Percentiles rank a stretch among this genome's conserved stretches.
Evolutionary conservation across 2,329 filamentous ascomycete species (phyloP).

Genomic region (Microcera coccophila): DNA sequence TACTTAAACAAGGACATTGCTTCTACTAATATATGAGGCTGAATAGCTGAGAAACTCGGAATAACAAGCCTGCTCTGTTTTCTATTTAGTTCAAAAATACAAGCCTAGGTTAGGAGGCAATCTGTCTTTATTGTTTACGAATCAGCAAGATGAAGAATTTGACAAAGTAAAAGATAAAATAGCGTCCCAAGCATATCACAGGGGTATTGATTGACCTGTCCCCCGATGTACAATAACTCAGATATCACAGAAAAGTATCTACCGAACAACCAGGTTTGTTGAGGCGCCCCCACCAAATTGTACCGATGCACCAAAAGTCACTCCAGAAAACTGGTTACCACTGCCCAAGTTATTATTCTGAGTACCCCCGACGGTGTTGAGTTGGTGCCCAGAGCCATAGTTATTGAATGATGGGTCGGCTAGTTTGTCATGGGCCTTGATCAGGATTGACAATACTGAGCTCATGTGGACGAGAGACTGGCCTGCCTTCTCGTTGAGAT

Average conservation of each 20-base stretch:
- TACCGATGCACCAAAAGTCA: neutral
- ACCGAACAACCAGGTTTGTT: neutral
- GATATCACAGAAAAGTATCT: neutral
- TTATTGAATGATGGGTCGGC: neutral
- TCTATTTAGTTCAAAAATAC: too few species aligned
- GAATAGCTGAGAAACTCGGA: too few species aligned
- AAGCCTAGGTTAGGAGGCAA: too few species aligned
- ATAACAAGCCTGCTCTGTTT: too few species aligned
- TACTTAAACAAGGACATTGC: too few species aligned
- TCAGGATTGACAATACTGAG: neutral
- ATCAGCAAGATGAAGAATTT: neutral
- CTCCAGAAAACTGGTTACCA: constrained; percentile 5
- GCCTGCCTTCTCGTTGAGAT: neutral
- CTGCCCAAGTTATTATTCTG: constrained; percentile 1
- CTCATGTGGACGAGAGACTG: neutral
- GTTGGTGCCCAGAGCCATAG: constrained; percentile 1
- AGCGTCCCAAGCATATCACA: neutral
- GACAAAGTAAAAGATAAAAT: neutral
- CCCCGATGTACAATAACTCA: neutral
- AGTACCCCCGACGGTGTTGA: constrained; percentile 2
- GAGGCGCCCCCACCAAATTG: constrained; percentile 1
- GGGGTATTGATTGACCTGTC: neutral
- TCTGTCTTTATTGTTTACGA: too few species aligned
- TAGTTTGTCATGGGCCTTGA: neutral
- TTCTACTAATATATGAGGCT: too few species aligned